Base-by-base conservation (phyloP, 352 stramenopile genomes). In the Phytophthora sansomeana region DNA sequence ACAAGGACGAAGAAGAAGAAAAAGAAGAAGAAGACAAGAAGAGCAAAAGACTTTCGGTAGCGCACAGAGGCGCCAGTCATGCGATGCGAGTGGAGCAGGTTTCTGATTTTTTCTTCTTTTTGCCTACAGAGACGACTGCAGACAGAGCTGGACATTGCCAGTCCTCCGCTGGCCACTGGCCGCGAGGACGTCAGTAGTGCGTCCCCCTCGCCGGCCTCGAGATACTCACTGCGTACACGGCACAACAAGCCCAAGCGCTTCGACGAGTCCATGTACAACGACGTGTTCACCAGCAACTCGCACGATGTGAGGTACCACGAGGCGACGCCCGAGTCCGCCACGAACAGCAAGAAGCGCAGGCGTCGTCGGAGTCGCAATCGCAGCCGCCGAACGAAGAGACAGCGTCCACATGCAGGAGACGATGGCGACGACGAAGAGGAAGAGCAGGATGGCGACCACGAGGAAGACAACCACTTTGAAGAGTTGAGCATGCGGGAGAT, bases 231-330 rank as follows among this genome's bases (percentile, higher is more conserved):
- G 17, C 85, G 85, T 19, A 74, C 83, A 43, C 79, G 85, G 1
- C 71, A 74, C 8, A 36, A 70, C 4, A 90, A 89, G 42, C 77
- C 84, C n/a, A 68, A 78, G 24, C 81, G 74, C 14, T 91, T 91
- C 62, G 81, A 91, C 30, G 69, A 81, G 49, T 79, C 67, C 38
- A 58, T 91, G 10, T 93, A 91, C 67, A 82, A 93, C 57, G 81
- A 91, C 39, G 79, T 90, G 28, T 93, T 93, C 29, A 69, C 72
- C 16, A 67, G 63, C 13, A 65, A 46, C 14, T 72, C 74, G 3
- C 69, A 68, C 43, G 21, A 24, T 3, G 9, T 50, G 24, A 61
- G 58, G 6, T 74, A 63, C 58, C n/a, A 55, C 8, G 43, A 64
- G 39, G 50, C 48, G 33, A 68, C 68, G 14, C 46, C 46, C 1